Evolutionary conservation across 495 filamentous ascomycete genomes (phyloP).

Genomic region (Thozetella sp.): DNA sequence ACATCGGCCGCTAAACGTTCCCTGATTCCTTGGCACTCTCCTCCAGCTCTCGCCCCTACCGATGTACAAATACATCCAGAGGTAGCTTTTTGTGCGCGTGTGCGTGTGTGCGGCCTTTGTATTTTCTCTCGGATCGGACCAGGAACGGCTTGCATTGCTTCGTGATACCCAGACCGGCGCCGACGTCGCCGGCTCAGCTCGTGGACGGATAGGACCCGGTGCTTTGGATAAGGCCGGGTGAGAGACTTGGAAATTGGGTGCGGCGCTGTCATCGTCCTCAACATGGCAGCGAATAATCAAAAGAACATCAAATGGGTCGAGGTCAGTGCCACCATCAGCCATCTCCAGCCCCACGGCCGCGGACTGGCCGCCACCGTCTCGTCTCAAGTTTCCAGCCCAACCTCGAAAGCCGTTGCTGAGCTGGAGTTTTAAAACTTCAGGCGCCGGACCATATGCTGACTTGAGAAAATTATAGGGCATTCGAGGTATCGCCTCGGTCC

Average conservation of each 20-base stretch:
- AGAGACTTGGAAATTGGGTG: background rate
- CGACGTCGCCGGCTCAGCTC: background rate
- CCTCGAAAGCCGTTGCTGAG: constrained; percentile 6
- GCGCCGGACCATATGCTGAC: background rate
- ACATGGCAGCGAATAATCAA: constrained; percentile 6
- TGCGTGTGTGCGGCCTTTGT: background rate
- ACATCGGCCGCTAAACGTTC: background rate
- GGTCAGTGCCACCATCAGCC: constrained; percentile 18
- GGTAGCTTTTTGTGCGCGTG: background rate
- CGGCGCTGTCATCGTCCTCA: background rate
- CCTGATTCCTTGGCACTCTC: background rate
- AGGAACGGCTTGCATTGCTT: background rate
- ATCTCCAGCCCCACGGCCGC: background rate
- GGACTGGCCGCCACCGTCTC: too few species aligned
- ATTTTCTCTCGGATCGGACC: background rate
- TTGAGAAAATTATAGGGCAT: constrained; percentile 49
- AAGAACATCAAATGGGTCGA: constrained; percentile 39
- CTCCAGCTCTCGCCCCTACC: background rate
- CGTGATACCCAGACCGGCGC: background rate
- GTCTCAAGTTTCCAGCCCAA: background rate
- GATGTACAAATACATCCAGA: background rate
- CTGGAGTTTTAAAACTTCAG: background rate
- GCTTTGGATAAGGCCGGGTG: background rate
- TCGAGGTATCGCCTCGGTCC: constrained; percentile 63
- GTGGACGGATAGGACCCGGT: too few species aligned